Conservation (phyloP, 2,329 filamentous ascomycete species). For the Passalora sequoiae region DNA sequence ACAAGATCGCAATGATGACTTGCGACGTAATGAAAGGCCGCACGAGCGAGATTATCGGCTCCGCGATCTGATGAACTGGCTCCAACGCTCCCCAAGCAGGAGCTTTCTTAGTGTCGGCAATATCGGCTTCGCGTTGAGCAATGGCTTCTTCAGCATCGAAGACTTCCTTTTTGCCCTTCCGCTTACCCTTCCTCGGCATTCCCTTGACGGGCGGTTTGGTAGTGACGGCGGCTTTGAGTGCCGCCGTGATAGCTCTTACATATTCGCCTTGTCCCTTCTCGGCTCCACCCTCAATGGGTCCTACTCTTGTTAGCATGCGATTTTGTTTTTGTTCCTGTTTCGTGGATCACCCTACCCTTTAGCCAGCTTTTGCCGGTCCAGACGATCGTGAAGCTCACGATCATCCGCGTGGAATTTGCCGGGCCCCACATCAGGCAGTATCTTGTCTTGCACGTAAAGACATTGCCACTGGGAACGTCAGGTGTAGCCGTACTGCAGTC, state of each 20-base stretch:
- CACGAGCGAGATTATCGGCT: conserved; percentile 65
- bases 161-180: conserved; percentile 48
- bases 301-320: conserved; percentile 44
- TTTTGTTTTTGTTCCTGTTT: background rate
- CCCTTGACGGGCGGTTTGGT: conserved; percentile 54
- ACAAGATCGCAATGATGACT: conserved; percentile 68
- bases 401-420: conserved; percentile 74
- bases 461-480: conserved; percentile 88
- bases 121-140: conserved; percentile 30
- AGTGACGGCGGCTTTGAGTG: conserved; percentile 67
- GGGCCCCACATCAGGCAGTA: conserved; percentile 94
- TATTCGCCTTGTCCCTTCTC: conserved; percentile 84
- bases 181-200: conserved; percentile 44
- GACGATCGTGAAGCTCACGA: conserved; percentile 85
- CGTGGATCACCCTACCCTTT: conserved; percentile 64
- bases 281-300: conserved; percentile 91
- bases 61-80: conserved; percentile 63
- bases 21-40: conserved; percentile 70
- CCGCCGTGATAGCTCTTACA: conserved; percentile 71
- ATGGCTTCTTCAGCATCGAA: conserved; percentile 42
- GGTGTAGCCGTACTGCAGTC: conserved; percentile 80
- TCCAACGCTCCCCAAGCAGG: conserved; percentile 75
- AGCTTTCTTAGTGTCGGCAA: conserved; percentile 32
- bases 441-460: conserved; percentile 86
- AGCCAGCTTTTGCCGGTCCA: conserved; percentile 99